These are phyloP conservation scores for Polytolypa hystricis DNA, from an alignment of 2,329 filamentous ascomycete genomes.

Conservation along the genomic window DNA sequence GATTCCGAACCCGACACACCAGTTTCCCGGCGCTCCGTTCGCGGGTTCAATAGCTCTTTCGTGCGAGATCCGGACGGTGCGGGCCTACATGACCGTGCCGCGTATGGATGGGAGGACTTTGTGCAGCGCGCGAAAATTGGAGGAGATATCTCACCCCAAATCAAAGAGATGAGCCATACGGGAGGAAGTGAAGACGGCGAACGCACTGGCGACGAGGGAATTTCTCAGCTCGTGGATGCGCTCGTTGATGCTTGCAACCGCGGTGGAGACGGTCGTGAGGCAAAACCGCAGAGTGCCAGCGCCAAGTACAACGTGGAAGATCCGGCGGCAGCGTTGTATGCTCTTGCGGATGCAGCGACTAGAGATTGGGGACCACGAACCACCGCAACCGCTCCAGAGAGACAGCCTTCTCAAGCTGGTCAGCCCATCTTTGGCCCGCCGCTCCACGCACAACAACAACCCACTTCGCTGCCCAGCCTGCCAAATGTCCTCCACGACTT, in stretches of 20 bases:
- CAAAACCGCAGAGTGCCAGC: conserved; percentile 6
- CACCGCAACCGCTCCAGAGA: conserved; percentile 4
- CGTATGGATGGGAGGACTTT: conserved; percentile 31
- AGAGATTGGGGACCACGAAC: conserved; percentile 1
- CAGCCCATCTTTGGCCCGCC: conserved; percentile 2
- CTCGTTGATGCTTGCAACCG: conserved; percentile 17
- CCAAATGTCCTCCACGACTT: not conserved
- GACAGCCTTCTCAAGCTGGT: too few species aligned
- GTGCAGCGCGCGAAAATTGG: conserved; percentile 28
- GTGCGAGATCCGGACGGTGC: conserved; percentile 26
- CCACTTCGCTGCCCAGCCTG: conserved; percentile 2
- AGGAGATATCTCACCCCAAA: conserved; percentile 28
- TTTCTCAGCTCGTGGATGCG: conserved; percentile 11
- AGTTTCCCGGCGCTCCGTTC: conserved; percentile 5
- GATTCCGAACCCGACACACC: conserved; percentile 8
- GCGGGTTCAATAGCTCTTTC: conserved; percentile 24
- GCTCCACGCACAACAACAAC: not conserved
- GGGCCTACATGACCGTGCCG: conserved; percentile 24
- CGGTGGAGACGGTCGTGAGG: conserved; percentile 13
- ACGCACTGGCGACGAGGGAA: conserved; percentile 4
- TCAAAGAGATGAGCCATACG: conserved; percentile 26
- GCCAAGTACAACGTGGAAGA: too few species aligned
- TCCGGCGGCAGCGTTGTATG: conserved; percentile 20
- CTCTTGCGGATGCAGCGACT: conserved; percentile 23
- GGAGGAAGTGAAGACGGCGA: not conserved